phyloP scores from a whole-genome alignment of 345 rosid genomes.

The Bruguiera gymnorhiza region DNA sequence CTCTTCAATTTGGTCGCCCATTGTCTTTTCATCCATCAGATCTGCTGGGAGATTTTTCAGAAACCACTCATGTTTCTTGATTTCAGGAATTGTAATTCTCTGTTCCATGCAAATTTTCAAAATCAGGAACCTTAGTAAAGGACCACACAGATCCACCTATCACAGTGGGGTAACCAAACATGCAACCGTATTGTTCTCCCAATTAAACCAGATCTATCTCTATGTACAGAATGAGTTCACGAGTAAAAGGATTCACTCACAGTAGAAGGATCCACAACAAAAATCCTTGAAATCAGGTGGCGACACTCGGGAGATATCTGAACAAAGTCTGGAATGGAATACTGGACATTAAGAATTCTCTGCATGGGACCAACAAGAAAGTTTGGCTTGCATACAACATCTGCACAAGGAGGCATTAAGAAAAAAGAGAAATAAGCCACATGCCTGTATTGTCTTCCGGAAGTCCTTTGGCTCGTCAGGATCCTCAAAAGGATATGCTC shows the following conservation, averaged over 20 bases:
- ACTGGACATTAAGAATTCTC: constrained; percentile 31
- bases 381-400: neutral
- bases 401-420: neutral
- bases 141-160: neutral
- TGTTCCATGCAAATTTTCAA: constrained; percentile 9
- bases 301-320: constrained; percentile 26
- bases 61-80: constrained; percentile 33
- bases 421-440: neutral
- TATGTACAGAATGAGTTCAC: neutral
- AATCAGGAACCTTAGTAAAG: neutral
- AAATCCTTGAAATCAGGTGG: constrained; percentile 29
- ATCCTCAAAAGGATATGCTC: constrained; percentile 35
- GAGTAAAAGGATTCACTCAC: constrained; percentile 16
- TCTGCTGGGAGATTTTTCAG: constrained; percentile 27
- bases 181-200: neutral
- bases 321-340: constrained; percentile 22
- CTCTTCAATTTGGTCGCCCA: constrained; percentile 31
- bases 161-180: neutral
- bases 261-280: constrained; percentile 28
- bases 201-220: neutral
- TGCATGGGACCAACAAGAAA: constrained; percentile 18
- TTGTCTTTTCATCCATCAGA: constrained; percentile 28
- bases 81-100: constrained; percentile 29
- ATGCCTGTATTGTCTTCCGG: constrained; percentile 30
- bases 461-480: constrained; percentile 35